Evolutionary conservation across 2,329 filamentous ascomycete species (phyloP).

Genomic region (Mariannaea elegans): DNA sequence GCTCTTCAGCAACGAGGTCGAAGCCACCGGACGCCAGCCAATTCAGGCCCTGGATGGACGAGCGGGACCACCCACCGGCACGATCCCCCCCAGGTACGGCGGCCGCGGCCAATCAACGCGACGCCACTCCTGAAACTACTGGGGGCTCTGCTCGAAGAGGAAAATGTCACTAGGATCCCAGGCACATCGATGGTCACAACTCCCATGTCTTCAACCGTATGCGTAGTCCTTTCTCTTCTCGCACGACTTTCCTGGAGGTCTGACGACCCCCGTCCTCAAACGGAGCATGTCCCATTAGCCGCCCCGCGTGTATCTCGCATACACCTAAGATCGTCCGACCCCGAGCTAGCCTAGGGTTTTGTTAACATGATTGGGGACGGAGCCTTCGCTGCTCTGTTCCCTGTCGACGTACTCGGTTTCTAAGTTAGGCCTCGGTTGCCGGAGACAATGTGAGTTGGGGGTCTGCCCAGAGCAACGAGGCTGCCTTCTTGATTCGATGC

Average conservation of each 20-base stretch:
- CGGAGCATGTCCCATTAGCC: not conserved
- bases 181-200: not conserved
- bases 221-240: not conserved
- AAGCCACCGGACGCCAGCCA: slow-evolving; percentile 21
- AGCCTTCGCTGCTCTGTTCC: not conserved
- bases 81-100: no score
- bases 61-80: no score
- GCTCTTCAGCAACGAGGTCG: slow-evolving; percentile 34
- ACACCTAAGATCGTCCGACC: slow-evolving; percentile 15
- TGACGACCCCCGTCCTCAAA: not conserved
- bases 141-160: not conserved
- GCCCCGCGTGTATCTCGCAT: slow-evolving; percentile 24
- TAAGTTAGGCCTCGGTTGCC: no score
- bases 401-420: slow-evolving; percentile 5
- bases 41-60: no score
- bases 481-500: not conserved
- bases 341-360: slow-evolving; percentile 1
- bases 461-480: not conserved
- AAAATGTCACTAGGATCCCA: not conserved
- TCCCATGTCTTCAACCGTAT: not conserved
- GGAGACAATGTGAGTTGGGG: no score
- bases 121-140: slow-evolving; percentile 1
- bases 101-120: slow-evolving; percentile 29
- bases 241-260: not conserved
- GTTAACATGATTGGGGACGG: not conserved